Conservation (phyloP, 2,329 filamentous ascomycete species). For the Neoarthrinium moseri region DNA sequence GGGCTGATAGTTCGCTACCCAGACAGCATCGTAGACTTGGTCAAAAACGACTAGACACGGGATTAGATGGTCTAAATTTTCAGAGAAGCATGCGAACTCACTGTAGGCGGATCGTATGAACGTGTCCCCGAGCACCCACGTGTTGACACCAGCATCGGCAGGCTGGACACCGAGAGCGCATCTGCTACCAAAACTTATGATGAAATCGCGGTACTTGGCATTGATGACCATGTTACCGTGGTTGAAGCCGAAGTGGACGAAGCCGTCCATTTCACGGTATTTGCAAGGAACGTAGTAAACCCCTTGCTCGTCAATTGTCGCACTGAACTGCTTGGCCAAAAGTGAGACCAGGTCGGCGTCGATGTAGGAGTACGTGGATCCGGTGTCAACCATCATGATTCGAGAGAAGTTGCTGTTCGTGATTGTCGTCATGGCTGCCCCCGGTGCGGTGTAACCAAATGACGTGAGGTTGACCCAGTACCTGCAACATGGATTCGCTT, state of each 20-base stretch:
- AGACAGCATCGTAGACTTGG: conserved; percentile 34
- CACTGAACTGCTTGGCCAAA: conserved; percentile 34
- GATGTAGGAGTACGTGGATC: conserved; percentile 63
- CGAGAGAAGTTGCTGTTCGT: conserved; percentile 32
- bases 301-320: conserved; percentile 25
- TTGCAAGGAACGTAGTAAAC: conserved; percentile 35
- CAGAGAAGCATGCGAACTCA: conserved; percentile 16
- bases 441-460: conserved; percentile 28
- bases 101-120: conserved; percentile 36
- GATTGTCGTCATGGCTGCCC: conserved; percentile 20
- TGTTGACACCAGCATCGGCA: conserved; percentile 26
- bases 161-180: conserved; percentile 36
- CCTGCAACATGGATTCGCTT: too few species aligned
- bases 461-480: conserved; percentile 38
- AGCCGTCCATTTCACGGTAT: conserved; percentile 36
- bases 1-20: conserved; percentile 36
- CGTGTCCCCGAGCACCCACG: conserved; percentile 35
- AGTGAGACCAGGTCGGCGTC: conserved; percentile 50
- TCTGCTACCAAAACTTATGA: conserved; percentile 32
- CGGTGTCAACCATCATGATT: conserved; percentile 58
- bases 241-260: conserved; percentile 45
- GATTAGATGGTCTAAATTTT: conserved; percentile 9
- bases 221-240: conserved; percentile 37
- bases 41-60: conserved; percentile 33
- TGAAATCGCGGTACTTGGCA: conserved; percentile 43